Base-by-base conservation (phyloP, 192 early-diverging fungal genomes). In the Coemansia sp. region DNA sequence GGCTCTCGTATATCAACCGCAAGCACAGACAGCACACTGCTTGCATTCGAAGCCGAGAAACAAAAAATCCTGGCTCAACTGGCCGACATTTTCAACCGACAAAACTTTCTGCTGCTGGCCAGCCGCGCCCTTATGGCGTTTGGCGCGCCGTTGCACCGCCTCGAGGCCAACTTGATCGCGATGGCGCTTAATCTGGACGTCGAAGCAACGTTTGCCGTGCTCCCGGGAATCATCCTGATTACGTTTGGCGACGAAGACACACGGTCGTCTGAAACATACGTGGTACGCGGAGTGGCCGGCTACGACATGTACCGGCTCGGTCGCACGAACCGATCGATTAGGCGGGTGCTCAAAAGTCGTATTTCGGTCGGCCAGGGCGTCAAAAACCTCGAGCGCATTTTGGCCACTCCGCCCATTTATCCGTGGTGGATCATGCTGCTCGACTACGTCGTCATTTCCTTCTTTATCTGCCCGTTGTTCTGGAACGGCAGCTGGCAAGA, bases 191-290 rank as follows among this genome's bases (percentile, higher is more conserved):
- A 83, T 6, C 69, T 91, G 23, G 85, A 86, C 25, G 76, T 91
- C 49, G 82, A 89, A 17, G 75, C 87, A 3, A 85, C 85, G 37
- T 89, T 87, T 57, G 83, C 89, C 10, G 87, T 85, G 62, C 65
- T 90, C 32, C 90, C 90, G 22, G 87, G 88, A 32, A 79, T 90
- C 50, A 88, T 92, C 82, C 82, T 92, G 21, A 78, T 90, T 22
- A 84, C 85, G 17, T 92, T 92, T 67, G 82, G 87, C 59, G 88
- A 92, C 69, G 81, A 82, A 8, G 85, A 86, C 41, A 92, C 88
- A 2, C 85, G 90, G 27, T 85, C 89, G 0, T 88, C 88, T 12
- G 90, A 92, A 59, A 92, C 90, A 0, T 89, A 90, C 60, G 79
- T 92, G 25, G 83, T 92, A 58, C 83, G 87, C 12, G 70, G 77